These are phyloP conservation scores for Macaranga tanarius DNA, from an alignment of 441 rosid species.

Conservation along the genomic window DNA sequence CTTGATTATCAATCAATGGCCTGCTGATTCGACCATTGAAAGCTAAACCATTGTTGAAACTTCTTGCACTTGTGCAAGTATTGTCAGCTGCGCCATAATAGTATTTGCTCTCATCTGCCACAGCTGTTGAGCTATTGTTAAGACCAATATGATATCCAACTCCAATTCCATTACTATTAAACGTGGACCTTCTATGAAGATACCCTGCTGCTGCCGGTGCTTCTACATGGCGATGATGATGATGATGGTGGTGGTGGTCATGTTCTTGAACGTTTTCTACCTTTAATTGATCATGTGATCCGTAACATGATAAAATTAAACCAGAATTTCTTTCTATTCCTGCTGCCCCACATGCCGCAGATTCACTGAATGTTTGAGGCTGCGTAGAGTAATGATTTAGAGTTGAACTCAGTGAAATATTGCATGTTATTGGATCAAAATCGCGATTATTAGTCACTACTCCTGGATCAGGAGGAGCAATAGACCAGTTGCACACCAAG, in stretches of 20 bases:
- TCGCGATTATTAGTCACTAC: conserved; percentile 20
- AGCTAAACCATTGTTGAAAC: conserved; percentile 29
- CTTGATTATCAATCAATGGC: conserved; percentile 44
- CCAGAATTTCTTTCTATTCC: conserved; percentile 23
- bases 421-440: conserved; percentile 38
- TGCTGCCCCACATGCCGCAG: conserved; percentile 6
- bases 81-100: conserved; percentile 23
- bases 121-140: conserved; percentile 30
- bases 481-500: conserved; percentile 64
- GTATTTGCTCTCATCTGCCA: conserved; percentile 38
- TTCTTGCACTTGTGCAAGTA: conserved; percentile 34
- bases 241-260: background rate
- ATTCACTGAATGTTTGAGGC: conserved; percentile 24
- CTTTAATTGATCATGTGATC: conserved; percentile 29
- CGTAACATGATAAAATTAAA: conserved; percentile 23
- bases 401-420: conserved; percentile 39
- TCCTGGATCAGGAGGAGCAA: conserved; percentile 64
- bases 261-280: conserved; percentile 24
- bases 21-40: conserved; percentile 39
- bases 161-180: conserved; percentile 19
- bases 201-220: conserved; percentile 9
- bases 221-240: conserved; percentile 20
- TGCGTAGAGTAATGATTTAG: conserved; percentile 23
- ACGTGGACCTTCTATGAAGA: conserved; percentile 17
- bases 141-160: conserved; percentile 30